Base-by-base conservation (phyloP, 2,329 filamentous ascomycete genomes). In the Stachybotrys elegans region DNA sequence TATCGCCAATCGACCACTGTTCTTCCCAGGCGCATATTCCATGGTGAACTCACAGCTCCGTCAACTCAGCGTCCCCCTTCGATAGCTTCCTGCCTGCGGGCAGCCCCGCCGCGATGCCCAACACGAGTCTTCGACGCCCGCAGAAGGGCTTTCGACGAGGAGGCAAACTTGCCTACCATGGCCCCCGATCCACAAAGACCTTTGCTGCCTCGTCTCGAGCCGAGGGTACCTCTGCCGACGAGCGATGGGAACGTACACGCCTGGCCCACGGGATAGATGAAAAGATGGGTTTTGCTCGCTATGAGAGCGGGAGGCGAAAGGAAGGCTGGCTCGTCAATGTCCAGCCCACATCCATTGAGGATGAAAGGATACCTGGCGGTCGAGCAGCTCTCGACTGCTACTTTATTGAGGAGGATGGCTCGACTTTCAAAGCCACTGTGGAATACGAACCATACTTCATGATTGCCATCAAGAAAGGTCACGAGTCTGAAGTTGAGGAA, bases 381-480 rank as follows among this genome's bases (percentile, higher is more conserved):
- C 83, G 89, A 51, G 86, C 93, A 1, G 93, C 88, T 8, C 81
- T 98, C 45, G 93, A 98, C 69, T 96, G 90, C 68, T 98, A 96
- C 72, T 98, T 98, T 67, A 85, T 98, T 47, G 88, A 91, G 57
- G 88, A 92, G 46, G 87, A 95, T 57, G 79, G 88, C 13, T 81
- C 84, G 40, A 92, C 86, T 5, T 98, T 98, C 76, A 98, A 98
- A 65, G 91, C 93, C 11, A 96, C 91, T 1, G 71, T 98, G 51
- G 89, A 95, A 69, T 97, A 95, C 63, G 90, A 97, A 56, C 93
- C 93, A 1, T 98, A 98, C 70, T 95, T 98, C 56, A 69, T 98
- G 48, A 81, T 98, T 43, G 92, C 91, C 0, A 88, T 91, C 42
- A 93, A 90, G 65, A 87, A 84, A 59, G 88, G 90, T 7, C 83